Conservation (phyloP, 192 early-diverging fungal species). For the Chytriomyces sp. region DNA sequence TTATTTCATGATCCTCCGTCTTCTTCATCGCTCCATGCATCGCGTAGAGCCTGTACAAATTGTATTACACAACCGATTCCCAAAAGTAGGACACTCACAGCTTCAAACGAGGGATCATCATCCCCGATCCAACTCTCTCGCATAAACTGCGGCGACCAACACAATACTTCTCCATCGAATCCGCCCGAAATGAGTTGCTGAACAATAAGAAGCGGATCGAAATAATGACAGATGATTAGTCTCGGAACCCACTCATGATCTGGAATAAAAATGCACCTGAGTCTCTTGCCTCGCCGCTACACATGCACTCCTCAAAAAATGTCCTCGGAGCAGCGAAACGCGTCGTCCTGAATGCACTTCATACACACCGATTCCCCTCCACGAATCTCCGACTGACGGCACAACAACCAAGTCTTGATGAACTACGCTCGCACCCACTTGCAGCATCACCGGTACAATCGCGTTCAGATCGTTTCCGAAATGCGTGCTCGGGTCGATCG, state of each 20-base stretch:
- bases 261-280: background rate
- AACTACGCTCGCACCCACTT: background rate
- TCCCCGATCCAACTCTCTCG: background rate
- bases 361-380: slow-evolving; percentile 57
- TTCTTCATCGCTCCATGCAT: no score
- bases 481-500: slow-evolving; percentile 34
- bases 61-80: no score
- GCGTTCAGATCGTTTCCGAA: slow-evolving; percentile 35
- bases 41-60: no score
- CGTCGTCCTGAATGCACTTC: slow-evolving; percentile 60
- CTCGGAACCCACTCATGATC: no score
- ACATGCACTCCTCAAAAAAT: slow-evolving; percentile 63
- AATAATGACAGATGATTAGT: no score
- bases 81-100: no score
- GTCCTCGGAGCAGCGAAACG: slow-evolving; percentile 59
- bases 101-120: no score
- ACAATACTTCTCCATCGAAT: slow-evolving; percentile 15
- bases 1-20: no score
- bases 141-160: slow-evolving; percentile 1
- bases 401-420: background rate
- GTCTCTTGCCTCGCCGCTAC: slow-evolving; percentile 44
- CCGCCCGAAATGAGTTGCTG: slow-evolving; percentile 22
- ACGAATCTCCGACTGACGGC: slow-evolving; percentile 4
- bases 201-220: no score
- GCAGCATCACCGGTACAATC: slow-evolving; percentile 62